A percentile compares a stretch with the other conserved stretches of the same genome.
These are phyloP conservation scores for Rachicladosporium sp. DNA, from an alignment of 2,329 filamentous ascomycete genomes.

Conservation along the genomic window DNA sequence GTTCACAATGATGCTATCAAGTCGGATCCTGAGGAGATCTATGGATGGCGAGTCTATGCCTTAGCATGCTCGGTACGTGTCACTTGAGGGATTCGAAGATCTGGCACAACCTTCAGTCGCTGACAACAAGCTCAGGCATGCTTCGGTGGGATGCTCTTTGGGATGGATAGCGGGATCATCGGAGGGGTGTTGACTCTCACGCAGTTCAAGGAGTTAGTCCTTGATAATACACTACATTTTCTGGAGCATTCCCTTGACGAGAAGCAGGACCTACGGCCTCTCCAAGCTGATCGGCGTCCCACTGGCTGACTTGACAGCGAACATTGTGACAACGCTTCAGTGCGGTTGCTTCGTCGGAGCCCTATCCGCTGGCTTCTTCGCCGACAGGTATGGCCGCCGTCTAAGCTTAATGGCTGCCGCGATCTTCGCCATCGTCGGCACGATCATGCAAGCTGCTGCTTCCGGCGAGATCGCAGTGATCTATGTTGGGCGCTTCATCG, in stretches of 20 bases:
- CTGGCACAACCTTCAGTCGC: too few relatives aligned
- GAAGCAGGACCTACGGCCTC: conserved; percentile 41
- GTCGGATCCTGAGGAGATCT: conserved; percentile 53
- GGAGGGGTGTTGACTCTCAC: conserved; percentile 53
- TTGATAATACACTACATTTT: not conserved
- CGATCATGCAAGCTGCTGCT: conserved; percentile 52
- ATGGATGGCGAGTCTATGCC: conserved; percentile 56
- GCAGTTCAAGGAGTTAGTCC: conserved; percentile 40
- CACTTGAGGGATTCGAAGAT: conserved; percentile 24
- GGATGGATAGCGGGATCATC: conserved; percentile 55
- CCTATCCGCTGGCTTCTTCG: conserved; percentile 43
- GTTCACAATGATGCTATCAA: conserved; percentile 62
- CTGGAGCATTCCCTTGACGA: not conserved
- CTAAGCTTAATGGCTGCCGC: conserved; percentile 44
- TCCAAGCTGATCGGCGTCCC: conserved; percentile 23
- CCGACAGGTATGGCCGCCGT: conserved; percentile 46
- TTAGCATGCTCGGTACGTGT: conserved; percentile 52
- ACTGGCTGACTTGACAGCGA: conserved; percentile 46
- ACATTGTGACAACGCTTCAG: conserved; percentile 60
- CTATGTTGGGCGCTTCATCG: conserved; percentile 52
- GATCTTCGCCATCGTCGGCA: conserved; percentile 46
- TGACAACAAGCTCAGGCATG: conserved; percentile 30
- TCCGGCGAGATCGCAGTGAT: conserved; percentile 47
- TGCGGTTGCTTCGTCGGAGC: conserved; percentile 56
- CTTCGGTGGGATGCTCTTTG: conserved; percentile 58